Percentiles rank a stretch among this genome's conserved stretches.
These are phyloP conservation scores for Metarhizium sp. DNA, from an alignment of 2,329 filamentous ascomycete genomes.

Conservation along the genomic window DNA sequence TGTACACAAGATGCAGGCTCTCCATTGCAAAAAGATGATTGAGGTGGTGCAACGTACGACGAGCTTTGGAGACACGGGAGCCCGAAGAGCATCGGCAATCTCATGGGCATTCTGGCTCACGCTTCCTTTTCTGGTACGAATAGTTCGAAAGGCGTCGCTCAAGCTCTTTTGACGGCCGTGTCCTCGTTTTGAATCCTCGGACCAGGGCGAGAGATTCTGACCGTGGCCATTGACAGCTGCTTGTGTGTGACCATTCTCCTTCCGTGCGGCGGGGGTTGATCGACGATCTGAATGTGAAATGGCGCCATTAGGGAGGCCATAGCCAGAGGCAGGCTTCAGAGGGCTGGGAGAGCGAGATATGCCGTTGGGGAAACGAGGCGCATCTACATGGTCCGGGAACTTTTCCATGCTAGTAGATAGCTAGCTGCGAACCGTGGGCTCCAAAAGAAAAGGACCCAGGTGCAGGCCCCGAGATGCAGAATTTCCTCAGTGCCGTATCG, in stretches of 20 bases:
- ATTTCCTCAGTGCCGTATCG: neutral
- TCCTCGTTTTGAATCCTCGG: constrained; percentile 27
- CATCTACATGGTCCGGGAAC: constrained; percentile 47
- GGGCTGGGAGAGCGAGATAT: constrained; percentile 18
- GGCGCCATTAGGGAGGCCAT: constrained; percentile 16
- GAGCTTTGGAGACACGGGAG: constrained; percentile 79
- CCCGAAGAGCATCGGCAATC: constrained; percentile 81
- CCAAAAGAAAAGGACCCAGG: neutral
- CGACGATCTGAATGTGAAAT: constrained; percentile 14
- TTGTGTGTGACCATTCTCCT: constrained; percentile 2
- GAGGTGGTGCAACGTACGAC: constrained; percentile 48
- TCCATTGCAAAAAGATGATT: too few relatives aligned
- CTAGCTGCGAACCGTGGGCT: neutral
- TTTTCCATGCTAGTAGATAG: constrained; percentile 35
- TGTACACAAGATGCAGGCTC: too few relatives aligned
- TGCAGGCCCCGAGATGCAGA: neutral
- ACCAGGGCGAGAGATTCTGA: constrained; percentile 12
- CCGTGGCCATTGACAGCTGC: neutral
- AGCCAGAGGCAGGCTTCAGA: constrained; percentile 15
- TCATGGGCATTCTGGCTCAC: constrained; percentile 90
- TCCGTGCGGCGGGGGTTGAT: neutral
- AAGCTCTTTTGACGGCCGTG: constrained; percentile 78
- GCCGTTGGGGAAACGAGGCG: constrained; percentile 19
- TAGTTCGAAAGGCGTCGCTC: constrained; percentile 76
- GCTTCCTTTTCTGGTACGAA: constrained; percentile 71